phyloP scores from a whole-genome alignment of 352 stramenopile genomes.

The Pythium graminicola region DNA sequence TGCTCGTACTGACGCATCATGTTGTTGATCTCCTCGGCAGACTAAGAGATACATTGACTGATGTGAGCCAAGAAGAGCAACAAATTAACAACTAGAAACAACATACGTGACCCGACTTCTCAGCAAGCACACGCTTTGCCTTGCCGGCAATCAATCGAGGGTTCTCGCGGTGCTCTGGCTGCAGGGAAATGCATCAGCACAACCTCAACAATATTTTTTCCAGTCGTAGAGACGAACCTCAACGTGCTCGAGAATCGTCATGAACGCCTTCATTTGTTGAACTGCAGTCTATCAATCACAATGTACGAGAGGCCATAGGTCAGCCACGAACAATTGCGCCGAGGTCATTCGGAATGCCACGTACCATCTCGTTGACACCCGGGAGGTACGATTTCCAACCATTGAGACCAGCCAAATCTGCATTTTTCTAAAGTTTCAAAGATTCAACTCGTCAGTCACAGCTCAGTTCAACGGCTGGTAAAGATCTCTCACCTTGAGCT shows the following conservation, averaged over 20 bases:
- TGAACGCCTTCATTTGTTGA: slow-evolving; percentile 79
- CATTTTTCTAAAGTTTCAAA: slow-evolving; percentile 54
- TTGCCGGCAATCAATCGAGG: slow-evolving; percentile 80
- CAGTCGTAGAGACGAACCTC: slow-evolving; percentile 31
- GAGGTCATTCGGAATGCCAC: too few species aligned
- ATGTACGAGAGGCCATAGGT: too few species aligned
- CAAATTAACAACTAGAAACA: background rate
- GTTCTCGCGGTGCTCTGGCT: slow-evolving; percentile 64
- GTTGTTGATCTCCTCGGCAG: slow-evolving; percentile 80
- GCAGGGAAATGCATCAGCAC: background rate
- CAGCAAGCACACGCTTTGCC: slow-evolving; percentile 70
- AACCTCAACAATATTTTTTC: background rate
- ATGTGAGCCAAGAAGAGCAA: background rate
- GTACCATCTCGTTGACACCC: slow-evolving; percentile 69
- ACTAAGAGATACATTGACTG: slow-evolving; percentile 29
- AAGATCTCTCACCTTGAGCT: slow-evolving; percentile 81
- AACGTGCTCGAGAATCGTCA: slow-evolving; percentile 70
- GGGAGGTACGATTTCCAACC: slow-evolving; percentile 79
- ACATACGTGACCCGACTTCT: slow-evolving; percentile 77
- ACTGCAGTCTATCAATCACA: slow-evolving; percentile 50
- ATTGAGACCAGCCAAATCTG: slow-evolving; percentile 56
- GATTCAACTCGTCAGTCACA: background rate
- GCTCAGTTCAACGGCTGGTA: too few species aligned
- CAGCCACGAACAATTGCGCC: too few species aligned
- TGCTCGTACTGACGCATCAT: slow-evolving; percentile 84